Evolutionary conservation across 495 filamentous ascomycete species (phyloP).

Genomic region (Thermothielavioides terrestris): DNA sequence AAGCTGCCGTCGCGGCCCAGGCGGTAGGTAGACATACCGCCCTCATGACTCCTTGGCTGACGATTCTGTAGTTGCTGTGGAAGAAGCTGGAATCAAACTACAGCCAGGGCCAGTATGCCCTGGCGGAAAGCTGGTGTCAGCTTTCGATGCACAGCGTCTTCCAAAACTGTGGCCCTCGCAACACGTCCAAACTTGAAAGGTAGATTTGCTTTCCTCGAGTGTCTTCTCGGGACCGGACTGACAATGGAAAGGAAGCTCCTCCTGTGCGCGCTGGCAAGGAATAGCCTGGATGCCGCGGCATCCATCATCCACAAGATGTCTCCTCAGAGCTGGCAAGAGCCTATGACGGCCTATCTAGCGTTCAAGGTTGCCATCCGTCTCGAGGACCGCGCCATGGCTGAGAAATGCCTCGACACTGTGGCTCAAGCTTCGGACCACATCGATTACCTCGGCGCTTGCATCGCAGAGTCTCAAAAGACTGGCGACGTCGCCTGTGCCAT

Average conservation of each 20-base stretch:
- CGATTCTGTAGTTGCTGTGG: conserved; percentile 59
- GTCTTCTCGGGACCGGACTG: neutral
- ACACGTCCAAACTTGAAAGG: conserved; percentile 59
- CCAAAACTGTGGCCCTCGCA: conserved; percentile 50
- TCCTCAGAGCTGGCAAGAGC: conserved; percentile 43
- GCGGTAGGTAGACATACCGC: conserved; percentile 40
- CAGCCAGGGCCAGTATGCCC: conserved; percentile 41
- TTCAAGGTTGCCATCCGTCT: conserved; percentile 63
- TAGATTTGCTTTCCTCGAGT: conserved; percentile 8
- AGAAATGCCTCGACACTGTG: conserved; percentile 48
- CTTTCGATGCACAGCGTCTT: conserved; percentile 61
- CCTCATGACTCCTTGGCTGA: neutral
- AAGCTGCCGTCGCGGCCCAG: conserved; percentile 61
- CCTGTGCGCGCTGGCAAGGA: conserved; percentile 50
- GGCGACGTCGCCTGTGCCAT: conserved; percentile 53
- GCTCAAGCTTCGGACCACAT: conserved; percentile 39
- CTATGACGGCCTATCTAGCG: conserved; percentile 60
- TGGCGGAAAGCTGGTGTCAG: conserved; percentile 61
- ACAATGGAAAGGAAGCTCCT: conserved; percentile 55
- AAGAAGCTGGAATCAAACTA: conserved; percentile 57
- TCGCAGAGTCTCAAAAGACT: conserved; percentile 59
- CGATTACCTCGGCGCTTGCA: conserved; percentile 64
- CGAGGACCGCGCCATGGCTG: conserved; percentile 49
- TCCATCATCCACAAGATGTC: conserved; percentile 54
- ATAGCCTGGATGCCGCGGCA: conserved; percentile 44